phyloP scores from a whole-genome alignment of 176 grass and related monocot species.

The Otatea glauca region DNA sequence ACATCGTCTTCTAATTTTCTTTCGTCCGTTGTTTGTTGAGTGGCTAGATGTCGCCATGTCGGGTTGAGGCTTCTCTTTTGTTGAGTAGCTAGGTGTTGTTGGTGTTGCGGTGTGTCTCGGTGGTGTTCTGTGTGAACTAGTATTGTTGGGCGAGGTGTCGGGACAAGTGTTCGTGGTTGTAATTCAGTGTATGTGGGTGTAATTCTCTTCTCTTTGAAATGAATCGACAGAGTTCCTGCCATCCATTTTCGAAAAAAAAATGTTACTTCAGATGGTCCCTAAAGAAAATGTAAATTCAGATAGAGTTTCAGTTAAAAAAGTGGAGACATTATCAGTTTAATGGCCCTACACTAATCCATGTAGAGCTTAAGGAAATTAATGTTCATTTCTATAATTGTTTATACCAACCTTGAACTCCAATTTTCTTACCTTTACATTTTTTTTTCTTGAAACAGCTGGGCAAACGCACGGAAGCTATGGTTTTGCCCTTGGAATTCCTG shows the following conservation, averaged over 20 bases:
- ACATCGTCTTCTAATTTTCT: background rate
- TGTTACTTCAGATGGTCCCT: background rate
- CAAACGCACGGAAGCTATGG: constrained; percentile 77
- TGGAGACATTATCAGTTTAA: constrained; percentile 11
- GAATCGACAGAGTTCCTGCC: too few relatives aligned
- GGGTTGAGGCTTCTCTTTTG: background rate
- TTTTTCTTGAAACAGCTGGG: constrained; percentile 66
- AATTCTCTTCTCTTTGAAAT: too few relatives aligned
- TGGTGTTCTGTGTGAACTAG: background rate
- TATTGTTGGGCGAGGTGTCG: background rate
- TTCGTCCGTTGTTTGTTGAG: background rate
- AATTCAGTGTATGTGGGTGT: too few relatives aligned
- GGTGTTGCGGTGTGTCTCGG: background rate
- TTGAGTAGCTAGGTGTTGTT: background rate
- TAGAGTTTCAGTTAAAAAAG: constrained; percentile 4
- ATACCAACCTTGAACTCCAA: constrained; percentile 1
- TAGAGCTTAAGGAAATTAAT: background rate
- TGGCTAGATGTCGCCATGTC: background rate
- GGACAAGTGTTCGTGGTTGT: too few relatives aligned
- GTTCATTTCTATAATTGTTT: background rate
- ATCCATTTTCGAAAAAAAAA: too few relatives aligned
- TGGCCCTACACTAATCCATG: background rate
- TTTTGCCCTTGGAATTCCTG: constrained; percentile 91
- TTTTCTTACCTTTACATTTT: constrained; percentile 8
- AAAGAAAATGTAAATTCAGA: constrained; percentile 9